Base-by-base conservation (phyloP, 306 rosid genomes). In the Dryas alaskensis region DNA sequence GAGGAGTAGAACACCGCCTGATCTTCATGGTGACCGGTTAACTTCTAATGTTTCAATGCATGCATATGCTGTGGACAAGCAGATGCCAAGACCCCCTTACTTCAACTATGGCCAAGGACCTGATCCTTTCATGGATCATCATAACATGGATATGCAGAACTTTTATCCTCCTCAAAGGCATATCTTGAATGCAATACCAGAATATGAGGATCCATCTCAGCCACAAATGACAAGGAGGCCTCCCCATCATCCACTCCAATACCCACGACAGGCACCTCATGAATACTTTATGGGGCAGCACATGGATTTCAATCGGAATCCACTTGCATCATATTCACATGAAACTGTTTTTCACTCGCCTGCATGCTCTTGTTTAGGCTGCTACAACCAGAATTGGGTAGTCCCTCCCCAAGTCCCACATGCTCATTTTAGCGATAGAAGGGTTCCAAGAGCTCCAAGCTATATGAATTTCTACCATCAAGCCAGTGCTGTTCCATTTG, bases 351-450 rank as follows among this genome's bases (percentile, higher is more conserved):
- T 39, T 69, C 88, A 82, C 69, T 73, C 75, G 3, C 71, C 84
- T 19, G 46, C 60, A 31, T 82, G 88, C 55, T 65, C 84, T 76
- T 79, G 86, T 65, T 65, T 62, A 9, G 74, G 17, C 25, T 85
- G 88, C 77, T 60, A 50, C 76, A 48, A 67, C 68, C 85, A 67
- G 46, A 76, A 76, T 65, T 60, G 25, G 70, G 53, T 43, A 45
- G 70, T 72, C 54, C 81, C 78, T 40, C 80, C 70, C 22, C 75
- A 37, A 16, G 70, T 45, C 13, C 76, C 70, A 0, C 59, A 47
- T 9, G 6, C 73, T 16, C 60, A 59, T 40, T 39, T 59, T 78
- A 69, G 74, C 58, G 73, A 69, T 47, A 31, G 31, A 64, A 80
- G 84, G 51, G 57, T 61, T 73, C 67, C 69, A 9, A 62, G 80